Evolutionary conservation across 2,329 filamentous ascomycete genomes (phyloP), one percentile per base, ranked within the genome.

Genomic region (Cladobotryum mycophilum): DNA sequence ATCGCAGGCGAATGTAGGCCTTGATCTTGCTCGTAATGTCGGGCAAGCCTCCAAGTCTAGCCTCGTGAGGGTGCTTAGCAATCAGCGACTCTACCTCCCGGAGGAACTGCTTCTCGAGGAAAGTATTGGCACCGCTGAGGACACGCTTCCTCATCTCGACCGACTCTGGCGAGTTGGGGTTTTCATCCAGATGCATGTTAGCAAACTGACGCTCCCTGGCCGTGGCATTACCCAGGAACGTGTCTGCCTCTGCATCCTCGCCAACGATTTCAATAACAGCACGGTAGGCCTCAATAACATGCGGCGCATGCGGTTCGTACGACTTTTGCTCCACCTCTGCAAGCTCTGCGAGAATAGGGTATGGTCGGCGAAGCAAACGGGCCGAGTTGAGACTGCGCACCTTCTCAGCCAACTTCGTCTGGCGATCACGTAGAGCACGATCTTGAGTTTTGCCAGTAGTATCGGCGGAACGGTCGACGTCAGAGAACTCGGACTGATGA

Each of bases 1-100:
- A 81, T 54, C 88, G 84, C 52, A 96, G 78, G 45, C 91, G 84
- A 59, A 99, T 89, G 64, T 92, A 99, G 7, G 89, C 93, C 63
- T 89, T 89, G 63, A 96, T 86, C 71, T 95, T 95, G 74, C 88
- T 95, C 57, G 91, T 79, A 18, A 89, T 81, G 49, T 91, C 89
- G 1, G 93, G 93, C 38, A 90, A 81, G 56, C 93, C 93, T 53
- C 93, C 93, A 40, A 96, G 79, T 63, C 88, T 88, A 30, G 93
- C 92, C 64, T 96, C 91, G 49, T 86, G 82, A 2, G 91, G 90
- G 64, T 93, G 89, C 67, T 87, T 95, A 37, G 81, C 78, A 53
- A 99, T 86, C 38, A 87, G 75, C 9, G 75, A 78, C 64, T 96
- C 88, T 36, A 97, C 78, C 58, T 92, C 84, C 45, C 77, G 75